phyloP scores from a whole-genome alignment of 2,329 filamentous ascomycete genomes.

The Trichoderma hamatum region DNA sequence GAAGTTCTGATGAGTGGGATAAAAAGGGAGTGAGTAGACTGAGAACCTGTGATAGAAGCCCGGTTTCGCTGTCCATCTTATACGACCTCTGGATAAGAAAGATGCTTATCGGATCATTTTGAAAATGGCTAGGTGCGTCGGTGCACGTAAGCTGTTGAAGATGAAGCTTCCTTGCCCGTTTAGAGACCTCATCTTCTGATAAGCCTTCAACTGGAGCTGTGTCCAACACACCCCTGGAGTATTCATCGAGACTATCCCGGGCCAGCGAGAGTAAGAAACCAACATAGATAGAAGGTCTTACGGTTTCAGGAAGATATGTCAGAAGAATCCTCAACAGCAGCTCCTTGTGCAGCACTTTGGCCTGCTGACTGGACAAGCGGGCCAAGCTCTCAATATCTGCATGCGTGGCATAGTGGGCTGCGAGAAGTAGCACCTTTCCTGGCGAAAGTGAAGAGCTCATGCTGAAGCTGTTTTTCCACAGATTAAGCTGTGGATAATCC shows the following conservation, averaged over 20 bases:
- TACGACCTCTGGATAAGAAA: constrained; percentile 72
- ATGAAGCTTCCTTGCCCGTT: constrained; percentile 64
- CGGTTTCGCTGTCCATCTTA: constrained; percentile 71
- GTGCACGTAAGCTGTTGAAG: constrained; percentile 60
- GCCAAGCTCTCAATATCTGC: constrained; percentile 66
- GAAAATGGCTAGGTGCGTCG: constrained; percentile 50
- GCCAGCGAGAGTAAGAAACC: constrained; percentile 62
- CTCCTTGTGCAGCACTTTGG: constrained; percentile 62
- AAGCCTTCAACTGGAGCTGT: constrained; percentile 58
- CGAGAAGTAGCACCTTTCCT: constrained; percentile 72
- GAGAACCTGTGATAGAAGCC: constrained; percentile 69
- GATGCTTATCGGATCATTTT: constrained; percentile 58
- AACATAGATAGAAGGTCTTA: constrained; percentile 65
- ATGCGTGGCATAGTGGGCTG: constrained; percentile 68
- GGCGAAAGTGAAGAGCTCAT: constrained; percentile 55
- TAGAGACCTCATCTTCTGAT: constrained; percentile 65
- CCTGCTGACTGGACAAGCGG: constrained; percentile 59
- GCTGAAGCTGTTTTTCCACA: constrained; percentile 1
- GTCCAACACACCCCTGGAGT: constrained; percentile 54
- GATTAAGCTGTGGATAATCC: not conserved
- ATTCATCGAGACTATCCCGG: constrained; percentile 48
- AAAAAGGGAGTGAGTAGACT: constrained; percentile 71
- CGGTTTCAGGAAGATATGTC: constrained; percentile 74
- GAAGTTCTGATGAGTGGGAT: constrained; percentile 60
- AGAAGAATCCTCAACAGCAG: constrained; percentile 73